A percentile compares a stretch with the other conserved stretches of the same genome.
These are phyloP conservation scores for Tephrocybe sp. DNA, from an alignment of 768 basidiomycete species.

Conservation along the genomic window DNA sequence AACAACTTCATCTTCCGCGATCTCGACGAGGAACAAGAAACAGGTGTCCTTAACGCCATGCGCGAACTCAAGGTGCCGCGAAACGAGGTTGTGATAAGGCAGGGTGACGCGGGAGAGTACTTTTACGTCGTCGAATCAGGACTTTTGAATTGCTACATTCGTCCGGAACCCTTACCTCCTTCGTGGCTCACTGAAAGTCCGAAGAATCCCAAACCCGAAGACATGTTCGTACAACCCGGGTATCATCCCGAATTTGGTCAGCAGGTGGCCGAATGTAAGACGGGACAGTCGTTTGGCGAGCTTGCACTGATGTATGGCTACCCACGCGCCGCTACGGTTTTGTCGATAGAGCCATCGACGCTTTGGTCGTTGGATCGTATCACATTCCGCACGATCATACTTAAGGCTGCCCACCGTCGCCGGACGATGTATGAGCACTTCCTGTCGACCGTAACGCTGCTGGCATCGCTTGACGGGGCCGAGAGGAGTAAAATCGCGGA, in stretches of 20 bases:
- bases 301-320: conserved; percentile 98
- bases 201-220: conserved; percentile 36
- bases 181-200: conserved; percentile 50
- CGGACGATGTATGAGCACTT: conserved; percentile 97
- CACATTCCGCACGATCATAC: conserved; percentile 96
- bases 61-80: conserved; percentile 71
- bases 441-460: conserved; percentile 83
- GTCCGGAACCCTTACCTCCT: conserved; percentile 61
- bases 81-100: conserved; percentile 90
- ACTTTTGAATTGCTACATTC: conserved; percentile 78
- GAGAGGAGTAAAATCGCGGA: conserved; percentile 98
- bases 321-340: conserved; percentile 90
- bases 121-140: conserved; percentile 97
- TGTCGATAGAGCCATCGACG: conserved; percentile 77
- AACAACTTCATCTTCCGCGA: conserved; percentile 95
- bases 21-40: conserved; percentile 94
- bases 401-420: conserved; percentile 87
- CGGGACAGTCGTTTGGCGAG: conserved; percentile 91
- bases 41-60: conserved; percentile 93
- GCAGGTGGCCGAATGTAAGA: conserved; percentile 80
- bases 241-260: conserved; percentile 73
- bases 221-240: conserved; percentile 60
- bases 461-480: conserved; percentile 80
- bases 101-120: conserved; percentile 95
- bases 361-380: conserved; percentile 97